These are phyloP conservation scores for Ostreobium quekettii DNA, from an alignment of 139 green algal genomes.

Conservation along the genomic window DNA sequence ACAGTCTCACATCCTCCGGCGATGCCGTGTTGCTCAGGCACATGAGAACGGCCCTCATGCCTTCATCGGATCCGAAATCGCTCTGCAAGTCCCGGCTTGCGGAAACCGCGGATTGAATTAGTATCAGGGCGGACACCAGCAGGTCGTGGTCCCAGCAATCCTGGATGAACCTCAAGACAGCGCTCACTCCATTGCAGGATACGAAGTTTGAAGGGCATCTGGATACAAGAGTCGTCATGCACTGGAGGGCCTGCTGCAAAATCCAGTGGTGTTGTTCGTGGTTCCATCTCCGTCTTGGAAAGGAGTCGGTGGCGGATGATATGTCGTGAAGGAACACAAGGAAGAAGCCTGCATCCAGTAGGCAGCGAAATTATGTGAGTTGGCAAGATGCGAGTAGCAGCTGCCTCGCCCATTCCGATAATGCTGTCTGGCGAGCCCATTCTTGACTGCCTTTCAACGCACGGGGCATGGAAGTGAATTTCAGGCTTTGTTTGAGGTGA, in stretches of 20 bases:
- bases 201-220: neutral
- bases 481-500: too few species aligned
- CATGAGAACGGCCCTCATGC: neutral
- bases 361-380: too few species aligned
- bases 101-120: neutral
- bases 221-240: neutral
- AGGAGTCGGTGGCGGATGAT: too few species aligned
- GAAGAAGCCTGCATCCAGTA: too few species aligned
- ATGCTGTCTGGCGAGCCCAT: too few species aligned
- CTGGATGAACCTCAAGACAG: neutral
- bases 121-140: neutral
- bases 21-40: too few species aligned
- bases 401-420: too few species aligned
- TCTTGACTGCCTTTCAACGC: too few species aligned
- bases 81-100: neutral
- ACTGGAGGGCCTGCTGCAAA: neutral
- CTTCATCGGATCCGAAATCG: neutral
- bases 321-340: too few species aligned
- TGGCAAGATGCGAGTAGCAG: too few species aligned
- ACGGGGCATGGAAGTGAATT: too few species aligned
- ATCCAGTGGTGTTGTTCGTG: neutral
- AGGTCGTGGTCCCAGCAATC: neutral
- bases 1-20: neutral
- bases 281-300: neutral
- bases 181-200: neutral